These are phyloP conservation scores for Aspergillus sp. DNA, from an alignment of 2,329 filamentous ascomycete genomes.

Conservation along the genomic window DNA sequence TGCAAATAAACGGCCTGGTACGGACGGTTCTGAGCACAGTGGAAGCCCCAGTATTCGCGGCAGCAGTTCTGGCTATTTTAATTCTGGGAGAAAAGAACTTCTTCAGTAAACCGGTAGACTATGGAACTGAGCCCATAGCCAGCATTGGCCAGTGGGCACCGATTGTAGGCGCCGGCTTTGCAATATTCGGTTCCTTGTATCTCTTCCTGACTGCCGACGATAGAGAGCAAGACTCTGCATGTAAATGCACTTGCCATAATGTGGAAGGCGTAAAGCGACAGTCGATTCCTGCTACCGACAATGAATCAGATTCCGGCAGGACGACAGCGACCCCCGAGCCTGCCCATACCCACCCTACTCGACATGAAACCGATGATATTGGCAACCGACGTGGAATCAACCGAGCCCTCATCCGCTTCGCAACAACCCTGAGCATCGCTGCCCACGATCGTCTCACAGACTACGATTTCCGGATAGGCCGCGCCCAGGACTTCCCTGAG, in stretches of 20 bases:
- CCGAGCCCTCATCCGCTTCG: background rate
- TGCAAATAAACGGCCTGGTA: background rate
- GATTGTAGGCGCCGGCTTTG: background rate
- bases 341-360: background rate
- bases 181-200: constrained; percentile 1
- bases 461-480: background rate
- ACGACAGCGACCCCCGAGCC: background rate
- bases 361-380: background rate
- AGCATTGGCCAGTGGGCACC: constrained; percentile 6
- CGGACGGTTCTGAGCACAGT: background rate
- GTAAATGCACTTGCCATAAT: background rate
- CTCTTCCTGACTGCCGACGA: background rate
- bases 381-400: background rate
- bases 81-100: constrained; percentile 3
- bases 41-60: constrained; percentile 4
- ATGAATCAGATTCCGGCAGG: background rate
- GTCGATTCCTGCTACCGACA: background rate
- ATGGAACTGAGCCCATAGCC: constrained; percentile 1
- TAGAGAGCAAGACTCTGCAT: background rate
- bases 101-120: background rate
- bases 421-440: background rate
- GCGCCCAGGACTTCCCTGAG: background rate
- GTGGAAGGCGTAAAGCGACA: background rate
- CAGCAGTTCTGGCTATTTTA: background rate
- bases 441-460: background rate